Evolutionary conservation across 2,329 filamentous ascomycete species (phyloP).

Genomic region (Tricladium varicosporioides): DNA sequence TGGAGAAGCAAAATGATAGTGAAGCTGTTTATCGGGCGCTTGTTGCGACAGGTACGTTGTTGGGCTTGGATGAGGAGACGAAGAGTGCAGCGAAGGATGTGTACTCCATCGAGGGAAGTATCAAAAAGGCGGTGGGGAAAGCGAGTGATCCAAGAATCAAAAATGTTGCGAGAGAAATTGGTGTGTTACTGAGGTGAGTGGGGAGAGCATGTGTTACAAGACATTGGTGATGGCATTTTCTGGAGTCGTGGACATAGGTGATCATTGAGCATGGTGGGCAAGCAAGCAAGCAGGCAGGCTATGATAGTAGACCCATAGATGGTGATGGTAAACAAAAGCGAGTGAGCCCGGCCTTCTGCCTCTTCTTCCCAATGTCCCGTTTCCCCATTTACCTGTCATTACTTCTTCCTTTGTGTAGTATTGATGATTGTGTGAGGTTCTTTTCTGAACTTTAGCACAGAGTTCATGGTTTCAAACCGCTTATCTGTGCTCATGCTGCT

Average conservation of each 20-base stretch:
- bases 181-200: conserved; percentile 19
- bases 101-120: conserved; percentile 47
- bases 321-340: no score
- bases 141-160: conserved; percentile 60
- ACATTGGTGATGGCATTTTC: neutral
- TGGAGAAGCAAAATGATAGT: conserved; percentile 67
- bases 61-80: conserved; percentile 56
- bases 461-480: no score
- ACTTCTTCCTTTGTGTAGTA: no score
- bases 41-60: conserved; percentile 77
- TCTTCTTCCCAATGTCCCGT: no score
- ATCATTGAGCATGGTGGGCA: neutral
- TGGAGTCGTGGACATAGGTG: neutral
- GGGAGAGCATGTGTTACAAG: no score
- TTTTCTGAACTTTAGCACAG: no score
- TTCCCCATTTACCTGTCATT: no score
- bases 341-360: no score
- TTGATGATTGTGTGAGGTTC: no score
- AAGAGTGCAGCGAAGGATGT: conserved; percentile 54
- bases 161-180: conserved; percentile 58
- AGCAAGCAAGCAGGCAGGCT: neutral
- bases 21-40: conserved; percentile 83
- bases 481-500: no score
- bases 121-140: conserved; percentile 47
- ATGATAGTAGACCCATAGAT: no score